phyloP scores from a whole-genome alignment of 495 filamentous ascomycete genomes.

The Neurospora terricola region DNA sequence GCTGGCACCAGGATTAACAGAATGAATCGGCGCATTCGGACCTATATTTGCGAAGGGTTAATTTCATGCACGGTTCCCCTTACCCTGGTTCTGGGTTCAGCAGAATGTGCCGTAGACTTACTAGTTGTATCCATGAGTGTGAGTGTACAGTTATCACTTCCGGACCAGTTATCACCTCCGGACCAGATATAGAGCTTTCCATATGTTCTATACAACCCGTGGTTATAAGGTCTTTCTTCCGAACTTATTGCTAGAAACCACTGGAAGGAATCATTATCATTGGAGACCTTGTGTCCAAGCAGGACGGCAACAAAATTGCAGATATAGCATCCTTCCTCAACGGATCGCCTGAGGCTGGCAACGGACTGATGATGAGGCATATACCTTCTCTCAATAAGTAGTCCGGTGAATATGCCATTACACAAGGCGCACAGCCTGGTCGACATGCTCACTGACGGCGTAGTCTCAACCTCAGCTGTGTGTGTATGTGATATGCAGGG shows the following conservation, averaged over 20 bases:
- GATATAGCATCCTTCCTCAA: not conserved
- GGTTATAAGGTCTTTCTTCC: accelerated
- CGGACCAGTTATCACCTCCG: no score
- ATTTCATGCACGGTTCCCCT: not conserved
- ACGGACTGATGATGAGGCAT: not conserved
- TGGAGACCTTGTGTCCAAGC: accelerated
- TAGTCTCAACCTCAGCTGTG: not conserved
- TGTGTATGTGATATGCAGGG: not conserved
- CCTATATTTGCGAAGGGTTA: not conserved
- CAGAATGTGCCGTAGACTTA: not conserved
- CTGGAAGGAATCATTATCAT: not conserved
- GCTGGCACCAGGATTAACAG: not conserved
- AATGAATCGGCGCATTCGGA: not conserved
- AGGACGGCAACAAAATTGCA: not conserved
- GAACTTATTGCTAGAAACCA: no score
- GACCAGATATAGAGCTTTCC: accelerated
- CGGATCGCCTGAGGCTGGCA: not conserved
- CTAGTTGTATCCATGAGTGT: not conserved
- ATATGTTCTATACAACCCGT: not conserved
- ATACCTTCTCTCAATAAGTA: accelerated
- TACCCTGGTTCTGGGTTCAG: not conserved
- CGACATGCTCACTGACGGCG: not conserved
- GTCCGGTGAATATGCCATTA: not conserved
- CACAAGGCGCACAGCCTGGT: not conserved
- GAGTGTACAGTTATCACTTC: accelerated